Base-by-base conservation (phyloP, 2,329 filamentous ascomycete genomes). In the Graphium sp. region DNA sequence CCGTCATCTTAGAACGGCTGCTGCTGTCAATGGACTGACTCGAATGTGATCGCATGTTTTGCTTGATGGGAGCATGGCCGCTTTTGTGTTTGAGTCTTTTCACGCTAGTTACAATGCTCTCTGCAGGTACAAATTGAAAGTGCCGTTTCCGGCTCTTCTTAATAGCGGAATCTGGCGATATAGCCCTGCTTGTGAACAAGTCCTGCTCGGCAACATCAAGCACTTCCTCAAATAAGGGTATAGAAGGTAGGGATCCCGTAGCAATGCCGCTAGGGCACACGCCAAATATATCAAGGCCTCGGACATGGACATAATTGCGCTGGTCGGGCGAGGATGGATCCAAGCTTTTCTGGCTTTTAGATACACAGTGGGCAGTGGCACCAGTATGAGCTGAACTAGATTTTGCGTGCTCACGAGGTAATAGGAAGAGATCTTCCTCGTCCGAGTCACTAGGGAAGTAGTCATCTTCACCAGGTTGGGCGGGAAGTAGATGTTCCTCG, bases 401-500 rank as follows among this genome's bases (percentile, higher is more conserved):
- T 11, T 30, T n/a, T n/a, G n/a, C 22, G 6, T 32, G 8, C 12
- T 26, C 16, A 9, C 29, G 21, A 5, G 8, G 26, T 5, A 35
- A 34, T 16, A 37, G 35, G 10, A 47, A 39, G 24, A 53, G 38
- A 4, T 45, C 39, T n/a, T 68, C 62, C 31, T 68, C 63, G 26
- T 71, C 65, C 2, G 58, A 66, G 34, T 70, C 65, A 18, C 60
- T 56, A 2, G 54, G 48, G 29, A 59, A 60, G n/a, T 53, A 39
- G 6, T 57, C 54, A 14, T 62, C 56, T n/a, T 64, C 52, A 2
- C 58, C 55, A 24, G 60, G 47, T n/a, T 56, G 49, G 17, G 51
- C 41, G 30, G 53, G 46, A 6, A 60, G 46, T 16, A 74, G 67
- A 14, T 59, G 62, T 18, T 56, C 54, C 39, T 82, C 74, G 38